Percentiles rank a stretch among this genome's conserved stretches.
These are phyloP conservation scores for Scutellospora calospora DNA, from an alignment of 371 early-diverging fungal genomes.

Conservation along the genomic window DNA sequence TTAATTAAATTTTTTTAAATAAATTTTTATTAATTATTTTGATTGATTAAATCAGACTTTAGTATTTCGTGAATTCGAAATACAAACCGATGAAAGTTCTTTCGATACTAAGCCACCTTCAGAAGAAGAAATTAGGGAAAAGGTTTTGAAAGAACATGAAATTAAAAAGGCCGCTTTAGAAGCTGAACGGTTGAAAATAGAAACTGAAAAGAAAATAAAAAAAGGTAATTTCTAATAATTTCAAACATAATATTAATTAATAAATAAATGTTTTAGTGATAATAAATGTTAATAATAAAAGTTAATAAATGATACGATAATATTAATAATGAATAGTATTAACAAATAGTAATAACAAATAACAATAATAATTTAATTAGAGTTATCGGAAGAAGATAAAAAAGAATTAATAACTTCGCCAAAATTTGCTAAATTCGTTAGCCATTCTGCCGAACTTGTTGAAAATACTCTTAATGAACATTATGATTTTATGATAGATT, in stretches of 20 bases:
- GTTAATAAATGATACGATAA: background rate
- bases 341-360: too few species aligned
- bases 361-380: slow-evolving; percentile 49
- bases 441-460: slow-evolving; percentile 83
- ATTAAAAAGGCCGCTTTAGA: slow-evolving; percentile 72
- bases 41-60: too few species aligned
- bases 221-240: too few species aligned
- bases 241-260: too few species aligned
- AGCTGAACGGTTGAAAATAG: slow-evolving; percentile 65
- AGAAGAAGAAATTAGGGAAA: slow-evolving; percentile 69
- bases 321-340: background rate
- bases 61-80: slow-evolving; percentile 86
- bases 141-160: slow-evolving; percentile 65
- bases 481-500: slow-evolving; percentile 94
- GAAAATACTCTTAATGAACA: slow-evolving; percentile 91
- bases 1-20: background rate
- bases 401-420: slow-evolving; percentile 74
- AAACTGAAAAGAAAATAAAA: slow-evolving; percentile 48
- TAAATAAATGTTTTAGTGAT: background rate
- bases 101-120: slow-evolving; percentile 65
- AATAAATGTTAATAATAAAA: background rate
- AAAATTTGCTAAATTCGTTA: slow-evolving; percentile 88
- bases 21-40: background rate
- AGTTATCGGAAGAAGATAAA: slow-evolving; percentile 85
- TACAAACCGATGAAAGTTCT: slow-evolving; percentile 79